Evolutionary conservation across 78 protist genomes (phyloP).

Genomic region (Chrysochromulina parva): DNA sequence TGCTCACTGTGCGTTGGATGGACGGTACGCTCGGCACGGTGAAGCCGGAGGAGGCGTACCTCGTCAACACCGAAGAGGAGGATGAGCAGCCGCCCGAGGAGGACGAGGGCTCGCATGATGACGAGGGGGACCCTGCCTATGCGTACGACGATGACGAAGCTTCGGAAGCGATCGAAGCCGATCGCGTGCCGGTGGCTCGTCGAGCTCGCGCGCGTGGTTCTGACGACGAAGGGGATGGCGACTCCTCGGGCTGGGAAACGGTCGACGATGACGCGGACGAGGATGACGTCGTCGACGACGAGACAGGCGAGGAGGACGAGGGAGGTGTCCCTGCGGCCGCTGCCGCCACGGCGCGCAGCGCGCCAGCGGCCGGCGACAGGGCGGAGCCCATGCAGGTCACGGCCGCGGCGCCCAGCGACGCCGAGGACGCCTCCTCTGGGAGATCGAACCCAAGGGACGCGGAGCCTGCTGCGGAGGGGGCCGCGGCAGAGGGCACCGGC

Average conservation of each 20-base stretch:
- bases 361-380: no score
- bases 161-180: neutral
- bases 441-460: no score
- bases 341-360: no score
- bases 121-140: no score
- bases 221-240: neutral
- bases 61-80: conserved; percentile 8
- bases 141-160: neutral
- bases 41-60: neutral
- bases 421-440: no score
- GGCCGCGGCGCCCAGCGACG: no score
- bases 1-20: neutral
- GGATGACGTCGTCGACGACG: neutral
- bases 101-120: neutral
- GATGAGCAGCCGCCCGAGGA: neutral
- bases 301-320: neutral
- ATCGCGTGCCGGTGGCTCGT: neutral
- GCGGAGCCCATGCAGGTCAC: no score
- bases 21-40: neutral
- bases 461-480: no score
- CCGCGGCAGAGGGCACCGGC: no score
- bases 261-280: neutral
- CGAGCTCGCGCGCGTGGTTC: neutral
- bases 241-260: neutral
- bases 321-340: no score